These are phyloP conservation scores for Aphanomyces astaci DNA, from an alignment of 352 stramenopile genomes.

Conservation along the genomic window DNA sequence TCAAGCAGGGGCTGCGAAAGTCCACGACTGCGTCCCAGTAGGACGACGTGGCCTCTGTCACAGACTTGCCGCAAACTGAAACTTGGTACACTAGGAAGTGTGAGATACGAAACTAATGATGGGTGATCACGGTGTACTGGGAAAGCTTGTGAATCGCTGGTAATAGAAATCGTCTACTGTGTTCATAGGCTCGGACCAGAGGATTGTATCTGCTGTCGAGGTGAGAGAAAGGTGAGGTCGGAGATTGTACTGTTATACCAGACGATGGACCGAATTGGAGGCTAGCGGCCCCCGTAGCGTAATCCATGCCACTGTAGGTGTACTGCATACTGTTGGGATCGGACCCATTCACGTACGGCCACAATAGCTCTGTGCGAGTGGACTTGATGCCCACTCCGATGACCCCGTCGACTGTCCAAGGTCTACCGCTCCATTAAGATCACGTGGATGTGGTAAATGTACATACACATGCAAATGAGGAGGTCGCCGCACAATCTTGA, in stretches of 20 bases:
- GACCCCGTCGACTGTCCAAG: background rate
- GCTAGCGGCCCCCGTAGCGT: background rate
- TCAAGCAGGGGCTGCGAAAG: conserved; percentile 14
- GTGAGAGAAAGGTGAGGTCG: background rate
- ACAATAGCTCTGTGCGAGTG: background rate
- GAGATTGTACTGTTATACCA: background rate
- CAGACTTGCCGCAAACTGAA: background rate
- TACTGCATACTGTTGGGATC: background rate
- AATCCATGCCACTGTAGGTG: conserved; percentile 18
- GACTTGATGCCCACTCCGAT: conserved; percentile 15
- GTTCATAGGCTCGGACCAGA: conserved; percentile 19
- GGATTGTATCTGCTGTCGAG: background rate
- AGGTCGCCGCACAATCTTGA: background rate
- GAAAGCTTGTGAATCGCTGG: conserved; percentile 8
- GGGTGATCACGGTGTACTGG: background rate
- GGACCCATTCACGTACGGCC: conserved; percentile 9
- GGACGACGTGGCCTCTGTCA: conserved; percentile 4
- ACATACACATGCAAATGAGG: background rate
- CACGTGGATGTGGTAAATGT: background rate
- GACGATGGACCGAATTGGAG: background rate
- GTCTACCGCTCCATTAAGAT: background rate
- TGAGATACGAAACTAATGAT: background rate
- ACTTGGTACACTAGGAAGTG: conserved; percentile 1
- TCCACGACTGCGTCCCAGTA: conserved; percentile 13
- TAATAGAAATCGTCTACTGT: conserved; percentile 13